Evolutionary conservation across 139 green algal genomes (phyloP).

Genomic region (Tetratostichococcus sp.): DNA sequence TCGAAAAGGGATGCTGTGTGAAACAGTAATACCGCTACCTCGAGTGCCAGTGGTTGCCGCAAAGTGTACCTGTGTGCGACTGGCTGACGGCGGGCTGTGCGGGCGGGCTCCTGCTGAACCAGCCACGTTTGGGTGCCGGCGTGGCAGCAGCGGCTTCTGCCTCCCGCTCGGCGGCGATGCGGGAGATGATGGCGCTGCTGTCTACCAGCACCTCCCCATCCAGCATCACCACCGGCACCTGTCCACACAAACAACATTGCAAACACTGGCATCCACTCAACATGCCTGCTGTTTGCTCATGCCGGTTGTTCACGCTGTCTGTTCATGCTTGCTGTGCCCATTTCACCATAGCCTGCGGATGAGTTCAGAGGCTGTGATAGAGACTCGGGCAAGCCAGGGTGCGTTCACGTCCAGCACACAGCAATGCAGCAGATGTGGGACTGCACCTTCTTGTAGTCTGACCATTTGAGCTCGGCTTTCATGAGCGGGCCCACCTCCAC

Average conservation of each 20-base stretch:
- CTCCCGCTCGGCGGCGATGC: slow-evolving; percentile 59
- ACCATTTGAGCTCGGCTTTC: slow-evolving; percentile 91
- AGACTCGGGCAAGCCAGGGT: too few relatives aligned
- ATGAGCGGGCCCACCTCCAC: slow-evolving; percentile 96
- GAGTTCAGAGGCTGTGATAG: too few relatives aligned
- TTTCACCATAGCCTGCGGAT: too few relatives aligned
- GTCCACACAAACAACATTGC: neutral
- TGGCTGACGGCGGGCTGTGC: neutral
- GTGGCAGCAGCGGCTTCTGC: slow-evolving; percentile 11
- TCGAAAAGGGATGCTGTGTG: too few relatives aligned
- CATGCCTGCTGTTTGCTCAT: too few relatives aligned
- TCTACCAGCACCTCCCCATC: slow-evolving; percentile 79
- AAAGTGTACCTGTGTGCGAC: neutral
- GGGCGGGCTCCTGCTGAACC: neutral
- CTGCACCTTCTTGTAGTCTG: slow-evolving; percentile 69
- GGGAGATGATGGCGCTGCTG: slow-evolving; percentile 76
- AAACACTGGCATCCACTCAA: too few relatives aligned
- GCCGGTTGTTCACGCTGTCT: too few relatives aligned
- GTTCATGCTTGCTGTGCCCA: too few relatives aligned
- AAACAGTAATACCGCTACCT: too few relatives aligned
- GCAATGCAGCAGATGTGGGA: too few relatives aligned
- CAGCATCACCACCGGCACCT: slow-evolving; percentile 75
- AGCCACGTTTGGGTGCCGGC: slow-evolving; percentile 1
- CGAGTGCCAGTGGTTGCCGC: too few relatives aligned
- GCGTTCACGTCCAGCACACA: neutral